Base-by-base conservation (phyloP, 2,329 filamentous ascomycete species). In the Gnomoniopsis sp. region DNA sequence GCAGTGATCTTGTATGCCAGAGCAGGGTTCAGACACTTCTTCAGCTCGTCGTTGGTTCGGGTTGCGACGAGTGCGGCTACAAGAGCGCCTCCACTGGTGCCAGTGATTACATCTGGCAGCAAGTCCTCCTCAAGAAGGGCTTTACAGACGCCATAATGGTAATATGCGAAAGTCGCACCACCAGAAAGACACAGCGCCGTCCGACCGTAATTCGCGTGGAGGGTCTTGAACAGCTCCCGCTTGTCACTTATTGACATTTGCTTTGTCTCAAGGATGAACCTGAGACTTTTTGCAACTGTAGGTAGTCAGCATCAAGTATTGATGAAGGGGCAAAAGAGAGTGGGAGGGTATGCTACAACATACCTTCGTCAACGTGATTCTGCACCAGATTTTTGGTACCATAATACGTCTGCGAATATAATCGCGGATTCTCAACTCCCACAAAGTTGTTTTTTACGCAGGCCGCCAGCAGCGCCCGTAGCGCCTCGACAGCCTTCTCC, bases 381-480 rank as follows among this genome's bases (percentile, higher is more conserved):
- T 98, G 95, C 33, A 96, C 90, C 64, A 97, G 75, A 62, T 95
- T 86, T 74, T 99, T 99, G n/a, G 95, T 98, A 34, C 95, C 95
- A 66, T 92, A 96, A 71, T 99, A 99, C 3, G 93, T 96, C 75
- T 98, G 93, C 67, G 91, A 96, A 72, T 99, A 99, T n/a, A 99
- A 76, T 56, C 91, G 84, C 11, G 93, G 87, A 67, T 96, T 98
- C 73, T 99, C 95, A 15, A 96, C 88, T 0, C 95, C 95, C 19
- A 91, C 91, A 74, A 98, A 99, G 70, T 99, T 98, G 74, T 93
- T 96, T 81, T 97, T 99, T 66, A 97, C 89, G 70, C 93, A 98
- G 15, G 90, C 91, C 75, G 96, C 91, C 21, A 96, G 78, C 60
- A 98, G 75, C 1, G 82, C 82, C 62, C 87, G 88, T 56, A 99